Percentiles rank a stretch among this genome's conserved stretches.
These are phyloP conservation scores for Corynascus novoguineensis DNA, from an alignment of 495 filamentous ascomycete genomes.

Conservation along the genomic window DNA sequence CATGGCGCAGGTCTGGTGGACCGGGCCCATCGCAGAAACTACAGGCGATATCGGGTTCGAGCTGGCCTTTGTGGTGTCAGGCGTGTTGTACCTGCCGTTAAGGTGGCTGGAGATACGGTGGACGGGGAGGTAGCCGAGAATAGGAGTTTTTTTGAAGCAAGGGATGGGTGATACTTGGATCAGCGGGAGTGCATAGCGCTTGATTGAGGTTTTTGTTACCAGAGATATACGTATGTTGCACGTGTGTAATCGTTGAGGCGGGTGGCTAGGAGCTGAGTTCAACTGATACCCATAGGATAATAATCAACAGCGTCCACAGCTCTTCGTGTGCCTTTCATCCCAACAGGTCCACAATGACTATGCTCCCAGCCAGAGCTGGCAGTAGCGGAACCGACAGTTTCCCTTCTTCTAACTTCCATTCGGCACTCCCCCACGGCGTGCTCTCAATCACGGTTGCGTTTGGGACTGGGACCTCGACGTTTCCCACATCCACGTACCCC, in stretches of 20 bases:
- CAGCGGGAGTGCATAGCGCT: too few species aligned
- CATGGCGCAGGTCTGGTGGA: conserved; percentile 54
- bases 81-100: conserved; percentile 44
- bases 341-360: conserved; percentile 23
- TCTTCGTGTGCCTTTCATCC: not conserved
- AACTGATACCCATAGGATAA: conserved; percentile 8
- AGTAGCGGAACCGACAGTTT: conserved; percentile 20
- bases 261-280: not conserved
- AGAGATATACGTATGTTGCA: too few species aligned
- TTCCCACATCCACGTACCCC: conserved; percentile 27
- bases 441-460: conserved; percentile 16
- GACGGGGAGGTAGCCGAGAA: conserved; percentile 14
- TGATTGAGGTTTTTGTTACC: too few species aligned
- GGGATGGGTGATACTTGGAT: not conserved
- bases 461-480: conserved; percentile 24
- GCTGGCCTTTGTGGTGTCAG: conserved; percentile 46
- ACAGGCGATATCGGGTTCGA: conserved; percentile 58
- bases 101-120: conserved; percentile 37
- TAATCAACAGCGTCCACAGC: not conserved
- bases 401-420: conserved; percentile 22
- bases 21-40: conserved; percentile 48
- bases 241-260: too few species aligned
- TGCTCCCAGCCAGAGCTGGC: conserved; percentile 22
- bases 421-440: conserved; percentile 21
- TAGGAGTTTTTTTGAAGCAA: not conserved